Evolutionary conservation across 129 eudicot species (phyloP).

Genomic region (Chrysanthemum lavandulifolium): DNA sequence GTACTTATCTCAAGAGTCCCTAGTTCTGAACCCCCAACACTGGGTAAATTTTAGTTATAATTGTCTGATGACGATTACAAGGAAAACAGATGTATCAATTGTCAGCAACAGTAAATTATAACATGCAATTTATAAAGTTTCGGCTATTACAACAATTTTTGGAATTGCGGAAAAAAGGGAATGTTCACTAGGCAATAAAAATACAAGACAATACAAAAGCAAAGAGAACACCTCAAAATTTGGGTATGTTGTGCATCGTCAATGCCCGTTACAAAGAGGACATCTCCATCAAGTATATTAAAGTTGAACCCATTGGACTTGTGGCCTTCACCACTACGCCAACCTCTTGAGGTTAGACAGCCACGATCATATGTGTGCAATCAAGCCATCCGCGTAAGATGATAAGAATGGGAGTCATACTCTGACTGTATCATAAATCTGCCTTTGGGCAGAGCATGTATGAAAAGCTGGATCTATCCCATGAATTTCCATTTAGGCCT

Average conservation of each 20-base stretch:
- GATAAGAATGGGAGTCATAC: neutral
- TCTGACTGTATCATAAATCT: slow-evolving; percentile 1
- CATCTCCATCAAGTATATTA: neutral
- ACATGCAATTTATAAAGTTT: slow-evolving; percentile 16
- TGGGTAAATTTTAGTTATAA: no score
- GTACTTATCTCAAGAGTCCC: no score
- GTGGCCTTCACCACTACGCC: neutral
- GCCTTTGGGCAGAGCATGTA: neutral
- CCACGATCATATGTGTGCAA: neutral
- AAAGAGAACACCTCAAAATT: slow-evolving; percentile 12
- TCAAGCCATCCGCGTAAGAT: slow-evolving; percentile 3
- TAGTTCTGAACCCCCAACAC: no score
- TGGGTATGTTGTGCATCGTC: neutral
- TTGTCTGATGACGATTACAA: no score
- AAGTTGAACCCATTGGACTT: neutral
- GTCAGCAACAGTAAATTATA: neutral
- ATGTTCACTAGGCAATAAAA: neutral
- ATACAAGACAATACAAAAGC: neutral
- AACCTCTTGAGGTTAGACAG: neutral
- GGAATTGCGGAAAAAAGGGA: neutral
- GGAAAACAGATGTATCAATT: neutral
- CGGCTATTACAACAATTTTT: neutral
- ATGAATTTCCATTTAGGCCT: slow-evolving; percentile 24
- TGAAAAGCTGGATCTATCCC: slow-evolving; percentile 5
- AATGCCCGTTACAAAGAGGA: neutral